Percentiles rank a stretch among this genome's conserved stretches.
phyloP scores from a whole-genome alignment of 768 basidiomycete genomes.

The Mycena pura region DNA sequence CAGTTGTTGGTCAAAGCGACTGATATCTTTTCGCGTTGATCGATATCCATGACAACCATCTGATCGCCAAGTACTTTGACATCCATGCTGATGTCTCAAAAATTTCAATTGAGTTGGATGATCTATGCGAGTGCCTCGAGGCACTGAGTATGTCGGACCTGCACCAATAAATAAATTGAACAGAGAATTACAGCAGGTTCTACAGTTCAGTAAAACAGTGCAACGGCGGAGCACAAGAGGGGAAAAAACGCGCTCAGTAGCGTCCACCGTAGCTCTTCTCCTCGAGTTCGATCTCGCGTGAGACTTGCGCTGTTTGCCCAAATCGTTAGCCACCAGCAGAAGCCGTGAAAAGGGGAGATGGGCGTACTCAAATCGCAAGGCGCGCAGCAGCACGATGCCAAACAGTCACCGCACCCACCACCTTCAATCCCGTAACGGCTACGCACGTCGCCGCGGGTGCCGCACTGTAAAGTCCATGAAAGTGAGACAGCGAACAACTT shows the following conservation, averaged over 20 bases:
- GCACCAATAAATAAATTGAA: no score
- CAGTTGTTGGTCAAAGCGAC: no score
- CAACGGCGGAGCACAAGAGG: neutral
- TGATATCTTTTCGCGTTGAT: no score
- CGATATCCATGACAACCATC: no score
- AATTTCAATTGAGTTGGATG: no score
- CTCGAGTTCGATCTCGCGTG: conserved; percentile 54
- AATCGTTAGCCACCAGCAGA: no score
- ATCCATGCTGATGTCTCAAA: no score
- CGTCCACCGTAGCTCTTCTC: conserved; percentile 41
- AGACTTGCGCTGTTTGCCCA: no score
- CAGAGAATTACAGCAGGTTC: neutral
- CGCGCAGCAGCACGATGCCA: conserved; percentile 46
- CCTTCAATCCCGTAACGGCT: conserved; percentile 55
- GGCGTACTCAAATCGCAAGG: conserved; percentile 61
- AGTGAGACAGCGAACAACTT: neutral
- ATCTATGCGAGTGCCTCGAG: no score
- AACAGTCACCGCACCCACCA: conserved; percentile 48
- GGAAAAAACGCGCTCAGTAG: conserved; percentile 8
- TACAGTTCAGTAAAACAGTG: neutral
- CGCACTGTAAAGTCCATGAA: conserved; percentile 25
- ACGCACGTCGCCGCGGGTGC: conserved; percentile 46
- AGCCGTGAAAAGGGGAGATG: no score
- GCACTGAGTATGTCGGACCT: no score
- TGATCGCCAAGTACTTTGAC: no score